Base-by-base conservation (phyloP, 2,329 filamentous ascomycete species). In the Cladorrhinum sp. region DNA sequence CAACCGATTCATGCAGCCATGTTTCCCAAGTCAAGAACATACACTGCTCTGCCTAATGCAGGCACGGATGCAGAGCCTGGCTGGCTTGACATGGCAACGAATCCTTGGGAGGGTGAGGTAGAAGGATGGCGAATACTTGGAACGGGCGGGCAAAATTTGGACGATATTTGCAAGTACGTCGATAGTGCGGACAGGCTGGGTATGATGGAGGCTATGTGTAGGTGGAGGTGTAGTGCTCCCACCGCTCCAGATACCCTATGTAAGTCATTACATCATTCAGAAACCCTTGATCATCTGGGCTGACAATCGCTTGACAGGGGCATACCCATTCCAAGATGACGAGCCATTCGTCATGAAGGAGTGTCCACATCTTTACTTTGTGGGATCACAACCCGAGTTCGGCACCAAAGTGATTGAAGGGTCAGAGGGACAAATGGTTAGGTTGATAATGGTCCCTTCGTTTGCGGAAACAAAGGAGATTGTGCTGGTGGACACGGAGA, bases 211-310 rank as follows among this genome's bases (percentile, higher is more conserved):
- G 88, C 88, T 60, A 95, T 96, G 85, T 87, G 96, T 66, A 83
- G 92, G 61, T 99, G 95, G 95, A 84, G 95, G 63, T 91, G 92
- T 71, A 87, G 87, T 66, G 95, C 95, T 4, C 95, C 95, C 1
- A 99, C 95, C 0, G 95, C 95, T 1, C 95, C 96, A 0, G 96
- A 99, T 75, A 99, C 96, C 0, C 73, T 99, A 49, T 96, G 92
- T 93, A 81, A 80, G 90, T 79, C 32, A 18, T 48, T 24, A 23
- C 13, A 24, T 45, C 36, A 41, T 8, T 41, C 6, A 5, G 16
- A 45, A 7, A 9, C 20, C 2, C 3, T 45, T n/a, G n/a, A 41
- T 16, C 41, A 45, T 20, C 41, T 45, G 18, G 59, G 29, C 65
- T 65, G 53, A 68, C 50, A 18, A 20, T 32, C 27, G 25, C 18